These are phyloP conservation scores for Oligophagozyma castellii DNA, from an alignment of 1,139 yeast genomes.

Conservation along the genomic window DNA sequence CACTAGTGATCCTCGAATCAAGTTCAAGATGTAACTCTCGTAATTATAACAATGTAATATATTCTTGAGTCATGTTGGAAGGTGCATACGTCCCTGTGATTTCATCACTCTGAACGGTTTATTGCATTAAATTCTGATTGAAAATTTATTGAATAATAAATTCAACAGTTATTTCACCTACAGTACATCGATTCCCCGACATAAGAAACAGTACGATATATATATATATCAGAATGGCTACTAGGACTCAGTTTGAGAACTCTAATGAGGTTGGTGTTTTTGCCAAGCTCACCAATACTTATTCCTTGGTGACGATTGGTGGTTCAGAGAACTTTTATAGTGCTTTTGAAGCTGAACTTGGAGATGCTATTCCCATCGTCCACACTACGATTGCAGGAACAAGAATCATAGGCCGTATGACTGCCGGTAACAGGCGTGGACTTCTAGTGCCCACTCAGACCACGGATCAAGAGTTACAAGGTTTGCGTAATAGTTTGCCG, in stretches of 20 bases:
- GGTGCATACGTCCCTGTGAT: no score
- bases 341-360: conserved; percentile 94
- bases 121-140: no score
- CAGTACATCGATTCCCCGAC: no score
- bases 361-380: conserved; percentile 90
- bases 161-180: no score
- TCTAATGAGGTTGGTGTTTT: conserved; percentile 98
- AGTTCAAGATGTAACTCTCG: no score
- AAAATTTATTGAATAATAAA: no score
- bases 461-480: conserved; percentile 98
- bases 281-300: conserved; percentile 89
- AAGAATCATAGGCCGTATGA: conserved; percentile 95
- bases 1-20: no score
- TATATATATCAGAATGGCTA: conserved; percentile 35
- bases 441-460: conserved; percentile 94
- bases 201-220: no score
- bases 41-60: no score
- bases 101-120: no score
- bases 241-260: conserved; percentile 75
- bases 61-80: no score
- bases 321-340: conserved; percentile 96
- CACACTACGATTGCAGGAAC: conserved; percentile 98
- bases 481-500: conserved; percentile 93
- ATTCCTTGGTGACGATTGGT: conserved; percentile 92
- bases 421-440: conserved; percentile 98